Evolutionary conservation across 768 basidiomycete species (phyloP).

Genomic region (Termitomyces sp.): DNA sequence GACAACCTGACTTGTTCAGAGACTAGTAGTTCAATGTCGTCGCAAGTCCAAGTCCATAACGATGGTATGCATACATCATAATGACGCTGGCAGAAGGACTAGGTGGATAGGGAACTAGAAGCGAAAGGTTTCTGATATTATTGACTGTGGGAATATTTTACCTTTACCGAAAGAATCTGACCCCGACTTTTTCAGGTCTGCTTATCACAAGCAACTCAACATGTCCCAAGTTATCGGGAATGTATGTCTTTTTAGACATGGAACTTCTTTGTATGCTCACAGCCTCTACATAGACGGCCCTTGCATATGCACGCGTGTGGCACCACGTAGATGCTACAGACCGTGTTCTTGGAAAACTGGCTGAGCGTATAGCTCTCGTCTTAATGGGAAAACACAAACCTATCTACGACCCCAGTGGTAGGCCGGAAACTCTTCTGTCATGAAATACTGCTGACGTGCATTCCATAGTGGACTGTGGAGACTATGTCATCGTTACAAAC

Average conservation of each 20-base stretch:
- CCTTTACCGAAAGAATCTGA: background rate
- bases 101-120: too few relatives aligned
- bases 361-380: conserved; percentile 88
- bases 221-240: conserved; percentile 87
- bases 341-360: conserved; percentile 90
- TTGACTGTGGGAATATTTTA: conserved; percentile 8
- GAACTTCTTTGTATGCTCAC: background rate
- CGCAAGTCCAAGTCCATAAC: too few relatives aligned
- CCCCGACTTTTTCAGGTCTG: background rate
- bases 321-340: conserved; percentile 90
- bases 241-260: conserved; percentile 33
- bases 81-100: too few relatives aligned
- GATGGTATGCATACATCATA: too few relatives aligned
- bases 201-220: background rate
- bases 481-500: conserved; percentile 96
- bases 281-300: conserved; percentile 68
- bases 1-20: too few relatives aligned
- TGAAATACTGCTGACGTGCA: background rate
- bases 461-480: conserved; percentile 83
- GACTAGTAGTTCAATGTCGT: too few relatives aligned
- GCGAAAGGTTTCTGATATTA: conserved; percentile 10
- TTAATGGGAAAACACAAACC: conserved; percentile 99
- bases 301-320: conserved; percentile 95
- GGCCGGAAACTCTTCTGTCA: conserved; percentile 17
- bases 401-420: conserved; percentile 88